Evolutionary conservation across 768 basidiomycete species (phyloP).

Genomic region (Rickenella mellea): DNA sequence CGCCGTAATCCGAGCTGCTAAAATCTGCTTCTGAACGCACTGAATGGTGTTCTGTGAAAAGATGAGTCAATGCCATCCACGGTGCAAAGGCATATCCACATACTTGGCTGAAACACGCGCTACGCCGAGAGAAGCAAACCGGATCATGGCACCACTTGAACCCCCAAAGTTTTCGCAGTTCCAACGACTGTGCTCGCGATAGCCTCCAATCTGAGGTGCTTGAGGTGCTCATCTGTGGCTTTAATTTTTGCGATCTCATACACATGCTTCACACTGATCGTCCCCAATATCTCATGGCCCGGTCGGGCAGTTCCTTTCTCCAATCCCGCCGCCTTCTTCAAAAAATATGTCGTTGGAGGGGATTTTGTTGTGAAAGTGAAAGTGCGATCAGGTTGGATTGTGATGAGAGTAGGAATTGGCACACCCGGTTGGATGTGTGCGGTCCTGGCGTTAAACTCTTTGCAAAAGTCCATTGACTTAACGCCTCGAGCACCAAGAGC

Average conservation of each 20-base stretch:
- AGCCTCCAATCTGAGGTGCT: conserved; percentile 76
- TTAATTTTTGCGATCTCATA: conserved; percentile 99
- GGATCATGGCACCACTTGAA: conserved; percentile 79
- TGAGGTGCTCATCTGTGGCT: conserved; percentile 80
- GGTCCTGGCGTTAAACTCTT: conserved; percentile 98
- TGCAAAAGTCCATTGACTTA: conserved; percentile 99
- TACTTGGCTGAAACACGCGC: too few relatives aligned
- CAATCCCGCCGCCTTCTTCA: conserved; percentile 85
- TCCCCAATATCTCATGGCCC: conserved; percentile 69
- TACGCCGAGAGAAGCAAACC: conserved; percentile 7
- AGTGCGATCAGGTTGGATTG: conserved; percentile 87
- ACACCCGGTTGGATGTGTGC: conserved; percentile 77
- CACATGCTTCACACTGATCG: conserved; percentile 90
- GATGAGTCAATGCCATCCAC: too few relatives aligned
- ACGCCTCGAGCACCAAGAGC: conserved; percentile 97
- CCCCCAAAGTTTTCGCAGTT: conserved; percentile 79
- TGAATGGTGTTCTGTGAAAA: too few relatives aligned
- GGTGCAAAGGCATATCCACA: too few relatives aligned
- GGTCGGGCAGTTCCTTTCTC: conserved; percentile 84
- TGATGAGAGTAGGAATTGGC: conserved; percentile 88
- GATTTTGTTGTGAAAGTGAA: conserved; percentile 92
- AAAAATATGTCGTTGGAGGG: conserved; percentile 80
- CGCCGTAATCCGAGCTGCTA: too few relatives aligned
- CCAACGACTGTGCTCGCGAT: conserved; percentile 85
- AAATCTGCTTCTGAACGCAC: too few relatives aligned